phyloP scores from a whole-genome alignment of 176 grass and related monocot species.

The Microstegium vimineum region DNA sequence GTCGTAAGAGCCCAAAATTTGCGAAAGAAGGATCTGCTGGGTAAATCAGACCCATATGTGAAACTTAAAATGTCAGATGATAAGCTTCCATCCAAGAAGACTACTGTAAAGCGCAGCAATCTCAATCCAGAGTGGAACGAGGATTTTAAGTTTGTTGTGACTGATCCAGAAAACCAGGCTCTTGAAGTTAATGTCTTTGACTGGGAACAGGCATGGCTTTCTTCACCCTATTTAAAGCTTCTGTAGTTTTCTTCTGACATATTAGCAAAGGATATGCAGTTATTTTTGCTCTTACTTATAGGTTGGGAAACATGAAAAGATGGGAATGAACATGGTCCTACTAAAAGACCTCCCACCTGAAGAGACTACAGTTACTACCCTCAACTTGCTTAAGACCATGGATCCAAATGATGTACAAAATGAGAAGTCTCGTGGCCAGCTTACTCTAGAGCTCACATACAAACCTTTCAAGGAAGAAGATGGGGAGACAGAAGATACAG shows the following conservation, averaged over 20 bases:
- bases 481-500: constrained; percentile 35
- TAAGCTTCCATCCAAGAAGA: constrained; percentile 89
- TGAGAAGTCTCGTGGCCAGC: constrained; percentile 72
- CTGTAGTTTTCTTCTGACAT: not conserved
- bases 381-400: constrained; percentile 82
- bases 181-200: constrained; percentile 81
- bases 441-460: constrained; percentile 63
- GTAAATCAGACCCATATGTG: constrained; percentile 95
- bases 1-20: constrained; percentile 69
- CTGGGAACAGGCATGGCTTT: constrained; percentile 76
- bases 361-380: constrained; percentile 51
- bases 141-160: constrained; percentile 81
- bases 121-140: constrained; percentile 97
- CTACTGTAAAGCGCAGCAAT: constrained; percentile 72
- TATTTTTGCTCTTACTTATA: constrained; percentile 33
- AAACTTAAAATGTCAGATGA: constrained; percentile 80
- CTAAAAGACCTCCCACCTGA: constrained; percentile 68
- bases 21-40: constrained; percentile 78
- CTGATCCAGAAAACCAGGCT: constrained; percentile 73
- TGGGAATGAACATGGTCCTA: constrained; percentile 67
- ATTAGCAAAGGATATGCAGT: not conserved
- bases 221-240: constrained; percentile 8
- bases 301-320: constrained; percentile 81
- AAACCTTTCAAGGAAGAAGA: constrained; percentile 92
- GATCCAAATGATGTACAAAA: constrained; percentile 68